Percentiles rank a stretch among this genome's conserved stretches.
Evolutionary conservation across 345 rosid genomes (phyloP).

Genomic region (Laguncularia racemosa): DNA sequence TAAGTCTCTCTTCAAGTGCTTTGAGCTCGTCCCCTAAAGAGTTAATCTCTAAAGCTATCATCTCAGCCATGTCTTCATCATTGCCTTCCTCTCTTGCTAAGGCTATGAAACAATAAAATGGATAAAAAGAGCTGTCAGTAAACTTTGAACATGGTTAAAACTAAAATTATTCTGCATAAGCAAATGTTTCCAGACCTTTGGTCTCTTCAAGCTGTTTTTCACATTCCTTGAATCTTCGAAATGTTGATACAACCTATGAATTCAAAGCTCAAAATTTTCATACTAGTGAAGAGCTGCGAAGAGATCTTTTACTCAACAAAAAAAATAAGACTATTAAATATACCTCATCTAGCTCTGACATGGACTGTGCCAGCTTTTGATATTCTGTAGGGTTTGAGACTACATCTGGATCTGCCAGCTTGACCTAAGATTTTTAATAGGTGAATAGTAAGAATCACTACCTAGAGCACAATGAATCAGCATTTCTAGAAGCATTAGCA

Average conservation of each 20-base stretch:
- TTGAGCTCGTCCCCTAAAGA: slow-evolving; percentile 56
- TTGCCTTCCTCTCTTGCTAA: slow-evolving; percentile 64
- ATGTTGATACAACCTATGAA: slow-evolving; percentile 62
- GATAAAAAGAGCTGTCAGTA: neutral
- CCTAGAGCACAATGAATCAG: neutral
- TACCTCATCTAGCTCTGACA: slow-evolving; percentile 90
- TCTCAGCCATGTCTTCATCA: slow-evolving; percentile 92
- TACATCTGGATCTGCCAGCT: slow-evolving; percentile 88
- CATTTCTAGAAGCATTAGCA: slow-evolving; percentile 3
- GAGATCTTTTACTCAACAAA: neutral
- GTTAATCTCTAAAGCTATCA: slow-evolving; percentile 70
- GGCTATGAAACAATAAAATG: slow-evolving; percentile 25
- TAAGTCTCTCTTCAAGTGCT: slow-evolving; percentile 77
- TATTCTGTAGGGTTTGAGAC: slow-evolving; percentile 71
- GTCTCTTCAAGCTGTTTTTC: slow-evolving; percentile 73
- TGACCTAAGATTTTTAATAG: slow-evolving; percentile 36
- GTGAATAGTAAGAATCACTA: neutral
- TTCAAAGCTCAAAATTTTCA: slow-evolving; percentile 4
- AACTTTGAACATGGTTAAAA: neutral
- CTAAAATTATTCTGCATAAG: neutral
- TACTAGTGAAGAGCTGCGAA: neutral
- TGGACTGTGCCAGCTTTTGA: slow-evolving; percentile 80
- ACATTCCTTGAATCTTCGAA: slow-evolving; percentile 71
- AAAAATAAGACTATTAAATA: slow-evolving; percentile 2
- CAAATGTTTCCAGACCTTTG: slow-evolving; percentile 40